Base-by-base conservation (phyloP, 2,329 filamentous ascomycete genomes). In the Diaporthe ilicicola region DNA sequence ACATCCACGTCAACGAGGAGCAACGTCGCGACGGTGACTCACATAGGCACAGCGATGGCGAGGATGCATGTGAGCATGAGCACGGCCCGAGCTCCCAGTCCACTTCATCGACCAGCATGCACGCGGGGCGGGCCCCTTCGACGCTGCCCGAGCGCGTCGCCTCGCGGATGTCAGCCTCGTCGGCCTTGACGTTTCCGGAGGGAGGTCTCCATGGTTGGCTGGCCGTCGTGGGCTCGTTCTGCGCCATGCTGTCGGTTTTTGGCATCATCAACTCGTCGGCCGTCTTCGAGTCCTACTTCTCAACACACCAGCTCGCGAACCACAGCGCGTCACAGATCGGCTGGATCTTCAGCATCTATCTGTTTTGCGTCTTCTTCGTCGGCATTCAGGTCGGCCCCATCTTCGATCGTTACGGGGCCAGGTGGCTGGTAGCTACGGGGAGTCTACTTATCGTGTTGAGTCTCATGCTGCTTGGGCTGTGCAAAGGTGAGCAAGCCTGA, bases 281-380 rank as follows among this genome's bases (percentile, higher is more conserved):
- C 42, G 91, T 92, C 1, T 93, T 95, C 80, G 91, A 95, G 81
- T 88, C 92, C 17, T 95, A 95, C 80, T 88, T 97, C 73, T 86
- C 89, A 39, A 87, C 85, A 24, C 84, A 97, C 78, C 93, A 96
- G 77, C 86, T 97, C 24, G 84, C 83, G n/a, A 82, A 86, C 27
- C 91, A 94, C 79, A 88, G 83, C 68, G 86, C 91, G 13, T 91
- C 90, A 4, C 86, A 88, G 65, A 91, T 94, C 61, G 93, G 93
- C n/a, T 97, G 94, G 94, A 93, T 97, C 74, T 95, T 95, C 76
- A 91, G 91, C 75, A 82, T 96, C 65, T 95, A 94, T 78, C 86
- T 93, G 37, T 97, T 96, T 77, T 83, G 95, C 56, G 89, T 93
- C 55, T 95, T 96, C 79, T 93, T 95, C 77, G 90, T 93, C 46